Percentiles rank a stretch among this genome's conserved stretches.
These are phyloP conservation scores for Podila clonocystis DNA, from an alignment of 192 early-diverging fungal species.

Conservation along the genomic window DNA sequence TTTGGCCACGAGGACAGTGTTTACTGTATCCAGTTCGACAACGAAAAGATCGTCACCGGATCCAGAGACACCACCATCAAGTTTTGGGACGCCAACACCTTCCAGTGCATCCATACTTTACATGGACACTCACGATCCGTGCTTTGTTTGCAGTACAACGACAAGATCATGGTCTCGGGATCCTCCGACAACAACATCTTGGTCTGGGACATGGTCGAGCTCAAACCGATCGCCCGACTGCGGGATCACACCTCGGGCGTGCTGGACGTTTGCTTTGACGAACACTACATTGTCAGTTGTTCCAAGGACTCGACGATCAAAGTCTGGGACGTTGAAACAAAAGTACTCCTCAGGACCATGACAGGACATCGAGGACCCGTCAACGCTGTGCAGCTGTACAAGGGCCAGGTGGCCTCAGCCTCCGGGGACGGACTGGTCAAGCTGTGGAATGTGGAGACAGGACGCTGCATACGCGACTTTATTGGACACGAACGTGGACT, in stretches of 20 bases:
- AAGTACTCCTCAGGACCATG: conserved; percentile 70
- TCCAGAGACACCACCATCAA: conserved; percentile 80
- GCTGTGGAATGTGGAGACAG: conserved; percentile 80
- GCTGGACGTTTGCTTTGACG: conserved; percentile 87
- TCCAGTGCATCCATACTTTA: conserved; percentile 66
- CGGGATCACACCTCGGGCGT: conserved; percentile 84
- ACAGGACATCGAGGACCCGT: conserved; percentile 92
- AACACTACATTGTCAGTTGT: conserved; percentile 79
- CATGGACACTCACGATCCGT: conserved; percentile 75
- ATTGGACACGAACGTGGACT: conserved; percentile 82
- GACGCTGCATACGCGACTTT: conserved; percentile 78
- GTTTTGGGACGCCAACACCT: conserved; percentile 82
- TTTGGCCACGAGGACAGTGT: conserved; percentile 87
- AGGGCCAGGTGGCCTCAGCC: conserved; percentile 79
- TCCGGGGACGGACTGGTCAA: conserved; percentile 86
- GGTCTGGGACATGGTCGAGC: conserved; percentile 80
- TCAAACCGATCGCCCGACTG: conserved; percentile 59
- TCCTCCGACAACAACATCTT: conserved; percentile 88
- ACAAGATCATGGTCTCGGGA: conserved; percentile 78
- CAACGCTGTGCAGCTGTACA: conserved; percentile 87
- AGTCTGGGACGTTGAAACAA: conserved; percentile 81
- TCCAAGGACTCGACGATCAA: conserved; percentile 94
- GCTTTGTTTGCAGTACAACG: conserved; percentile 86
- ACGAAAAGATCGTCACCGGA: conserved; percentile 78
- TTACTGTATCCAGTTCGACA: conserved; percentile 91